Conservation (phyloP, 495 filamentous ascomycete species). For the Penicillium odoratum region DNA sequence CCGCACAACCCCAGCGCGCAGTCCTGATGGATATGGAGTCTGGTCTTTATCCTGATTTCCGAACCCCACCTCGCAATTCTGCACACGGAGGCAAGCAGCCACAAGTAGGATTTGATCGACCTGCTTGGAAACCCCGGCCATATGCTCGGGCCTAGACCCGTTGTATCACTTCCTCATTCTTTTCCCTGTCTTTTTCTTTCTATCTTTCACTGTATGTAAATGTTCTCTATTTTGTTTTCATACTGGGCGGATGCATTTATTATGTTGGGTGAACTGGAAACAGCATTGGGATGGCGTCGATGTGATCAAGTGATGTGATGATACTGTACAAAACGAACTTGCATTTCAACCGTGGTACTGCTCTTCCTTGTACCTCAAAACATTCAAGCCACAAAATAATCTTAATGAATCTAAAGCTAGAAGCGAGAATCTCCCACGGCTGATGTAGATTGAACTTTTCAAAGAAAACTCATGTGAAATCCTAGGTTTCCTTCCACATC, state of each 20-base stretch:
- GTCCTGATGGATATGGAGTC: conserved; percentile 48
- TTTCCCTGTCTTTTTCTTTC: conserved; percentile 11
- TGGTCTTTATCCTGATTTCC: conserved; percentile 39
- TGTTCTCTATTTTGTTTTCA: conserved; percentile 16
- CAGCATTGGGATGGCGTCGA: conserved; percentile 34
- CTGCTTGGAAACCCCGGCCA: conserved; percentile 39
- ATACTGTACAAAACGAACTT: conserved; percentile 18
- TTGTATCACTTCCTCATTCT: conserved; percentile 3
- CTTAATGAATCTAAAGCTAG: too few relatives aligned
- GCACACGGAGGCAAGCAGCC: conserved; percentile 28
- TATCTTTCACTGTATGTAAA: conserved; percentile 5
- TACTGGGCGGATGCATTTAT: conserved; percentile 17
- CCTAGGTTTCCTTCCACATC: background rate
- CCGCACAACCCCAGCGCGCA: conserved; percentile 46
- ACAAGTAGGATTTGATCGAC: conserved; percentile 31
- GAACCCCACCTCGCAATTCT: conserved; percentile 19
- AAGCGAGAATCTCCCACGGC: too few relatives aligned
- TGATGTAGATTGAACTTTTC: too few relatives aligned
- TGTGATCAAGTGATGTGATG: conserved; percentile 11
- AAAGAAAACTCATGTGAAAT: too few relatives aligned
- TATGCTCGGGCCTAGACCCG: conserved; percentile 32
- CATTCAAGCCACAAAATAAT: too few relatives aligned
- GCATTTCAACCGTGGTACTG: background rate
- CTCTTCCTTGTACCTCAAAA: background rate
- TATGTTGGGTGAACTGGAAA: conserved; percentile 15